A percentile compares a stretch with the other conserved stretches of the same genome.
Evolutionary conservation across 1,284 basidiomycete genomes (phyloP).

Genomic region (Malassezia sympodialis): DNA sequence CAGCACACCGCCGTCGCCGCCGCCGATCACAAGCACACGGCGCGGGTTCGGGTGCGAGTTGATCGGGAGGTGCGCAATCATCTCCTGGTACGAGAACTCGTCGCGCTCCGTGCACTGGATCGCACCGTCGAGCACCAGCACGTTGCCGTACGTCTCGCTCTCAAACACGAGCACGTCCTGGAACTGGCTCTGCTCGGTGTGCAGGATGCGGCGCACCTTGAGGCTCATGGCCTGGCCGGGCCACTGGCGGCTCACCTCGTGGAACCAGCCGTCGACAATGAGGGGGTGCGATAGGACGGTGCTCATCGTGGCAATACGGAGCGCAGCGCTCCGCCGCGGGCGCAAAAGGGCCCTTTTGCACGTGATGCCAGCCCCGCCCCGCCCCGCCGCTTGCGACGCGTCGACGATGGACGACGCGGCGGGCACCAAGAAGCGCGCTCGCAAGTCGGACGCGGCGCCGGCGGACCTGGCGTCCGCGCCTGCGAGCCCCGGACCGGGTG

Average conservation of each 20-base stretch:
- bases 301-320: background rate
- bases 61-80: constrained; percentile 94
- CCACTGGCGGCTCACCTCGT: constrained; percentile 91
- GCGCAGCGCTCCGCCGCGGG: background rate
- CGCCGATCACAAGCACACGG: constrained; percentile 90
- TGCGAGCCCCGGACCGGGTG: background rate
- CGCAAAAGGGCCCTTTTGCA: background rate
- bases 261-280: constrained; percentile 84
- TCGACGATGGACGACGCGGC: background rate
- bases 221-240: constrained; percentile 56
- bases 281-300: constrained; percentile 46
- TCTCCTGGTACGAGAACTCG: constrained; percentile 99
- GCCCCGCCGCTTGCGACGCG: background rate
- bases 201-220: constrained; percentile 80
- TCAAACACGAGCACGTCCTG: constrained; percentile 92
- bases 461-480: background rate
- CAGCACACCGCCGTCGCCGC: constrained; percentile 67
- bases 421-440: background rate
- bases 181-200: constrained; percentile 82
- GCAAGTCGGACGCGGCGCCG: background rate
- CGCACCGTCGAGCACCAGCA: constrained; percentile 87
- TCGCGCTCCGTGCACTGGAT: constrained; percentile 96
- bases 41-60: constrained; percentile 92
- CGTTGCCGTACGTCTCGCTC: constrained; percentile 71
- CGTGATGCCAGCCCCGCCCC: background rate